Evolutionary conservation across 345 rosid species (phyloP).

Genomic region (Sonneratia caseolaris): DNA sequence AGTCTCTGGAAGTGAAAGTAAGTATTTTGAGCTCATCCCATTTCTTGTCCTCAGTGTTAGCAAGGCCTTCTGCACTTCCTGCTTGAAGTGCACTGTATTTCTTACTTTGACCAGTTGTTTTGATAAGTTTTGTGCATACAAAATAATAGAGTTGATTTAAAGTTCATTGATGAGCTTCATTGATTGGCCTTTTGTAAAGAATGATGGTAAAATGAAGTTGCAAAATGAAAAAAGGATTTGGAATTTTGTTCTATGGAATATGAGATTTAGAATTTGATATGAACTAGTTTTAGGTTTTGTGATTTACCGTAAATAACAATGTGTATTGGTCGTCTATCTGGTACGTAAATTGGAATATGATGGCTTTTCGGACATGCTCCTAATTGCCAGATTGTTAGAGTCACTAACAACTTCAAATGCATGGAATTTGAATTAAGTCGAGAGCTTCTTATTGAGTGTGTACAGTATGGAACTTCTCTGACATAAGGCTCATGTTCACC

Average conservation of each 20-base stretch:
- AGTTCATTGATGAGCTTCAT: background rate
- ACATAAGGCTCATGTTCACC: background rate
- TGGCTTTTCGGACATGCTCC: background rate
- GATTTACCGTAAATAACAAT: background rate
- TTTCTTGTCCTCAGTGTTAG: background rate
- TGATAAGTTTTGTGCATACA: background rate
- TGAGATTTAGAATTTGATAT: too few relatives aligned
- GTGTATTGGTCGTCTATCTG: background rate
- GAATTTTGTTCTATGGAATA: background rate
- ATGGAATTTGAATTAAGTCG: background rate
- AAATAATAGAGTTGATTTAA: background rate
- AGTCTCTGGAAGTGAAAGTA: conserved; percentile 56
- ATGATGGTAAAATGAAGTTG: background rate
- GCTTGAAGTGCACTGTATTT: too few relatives aligned
- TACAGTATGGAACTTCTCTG: background rate
- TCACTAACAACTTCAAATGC: background rate
- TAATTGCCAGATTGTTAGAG: background rate
- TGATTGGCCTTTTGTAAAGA: background rate
- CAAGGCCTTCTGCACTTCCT: background rate
- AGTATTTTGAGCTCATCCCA: conserved; percentile 8
- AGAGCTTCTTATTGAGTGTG: background rate
- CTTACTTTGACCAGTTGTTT: too few relatives aligned
- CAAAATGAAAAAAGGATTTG: background rate
- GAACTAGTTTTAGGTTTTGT: background rate
- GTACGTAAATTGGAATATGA: background rate